A percentile compares a stretch with the other conserved stretches of the same genome.
These are phyloP conservation scores for Populus simonii DNA, from an alignment of 345 rosid species.

Conservation along the genomic window DNA sequence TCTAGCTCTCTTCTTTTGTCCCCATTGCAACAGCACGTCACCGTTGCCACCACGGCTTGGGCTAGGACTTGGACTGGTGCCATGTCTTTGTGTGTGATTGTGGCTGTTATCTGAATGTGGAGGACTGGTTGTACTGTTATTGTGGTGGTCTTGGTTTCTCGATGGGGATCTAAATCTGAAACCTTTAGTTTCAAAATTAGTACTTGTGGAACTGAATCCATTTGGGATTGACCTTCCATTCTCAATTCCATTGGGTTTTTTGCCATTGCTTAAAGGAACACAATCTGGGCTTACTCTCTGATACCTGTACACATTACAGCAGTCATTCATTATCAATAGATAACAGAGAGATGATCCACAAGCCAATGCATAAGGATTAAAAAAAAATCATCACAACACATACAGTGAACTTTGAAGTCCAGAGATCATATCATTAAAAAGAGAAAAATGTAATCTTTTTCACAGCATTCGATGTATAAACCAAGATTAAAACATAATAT, in stretches of 20 bases:
- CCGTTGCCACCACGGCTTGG: conserved; percentile 30
- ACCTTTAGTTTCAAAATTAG: conserved; percentile 27
- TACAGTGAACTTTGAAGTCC: not conserved
- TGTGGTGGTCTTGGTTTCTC: conserved; percentile 27
- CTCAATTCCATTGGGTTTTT: conserved; percentile 28
- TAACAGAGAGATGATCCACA: not conserved
- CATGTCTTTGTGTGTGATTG: conserved; percentile 12
- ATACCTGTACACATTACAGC: conserved; percentile 34
- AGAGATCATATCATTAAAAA: not conserved
- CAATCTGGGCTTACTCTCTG: conserved; percentile 62
- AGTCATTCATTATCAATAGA: too few relatives aligned
- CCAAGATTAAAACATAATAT: not conserved
- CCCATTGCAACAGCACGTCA: conserved; percentile 63
- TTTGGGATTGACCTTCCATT: conserved; percentile 18
- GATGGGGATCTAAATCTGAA: conserved; percentile 40
- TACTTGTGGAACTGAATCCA: conserved; percentile 6
- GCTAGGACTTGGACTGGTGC: conserved; percentile 18
- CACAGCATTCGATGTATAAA: not conserved
- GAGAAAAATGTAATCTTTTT: not conserved
- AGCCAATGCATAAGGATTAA: not conserved
- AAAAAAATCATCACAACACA: not conserved
- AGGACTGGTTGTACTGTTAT: conserved; percentile 27
- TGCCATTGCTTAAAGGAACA: conserved; percentile 45
- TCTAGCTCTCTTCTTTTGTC: conserved; percentile 64
- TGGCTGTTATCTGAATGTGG: conserved; percentile 19